Evolutionary conservation across 306 rosid genomes (phyloP).

Genomic region (Ziziphus jujuba): DNA sequence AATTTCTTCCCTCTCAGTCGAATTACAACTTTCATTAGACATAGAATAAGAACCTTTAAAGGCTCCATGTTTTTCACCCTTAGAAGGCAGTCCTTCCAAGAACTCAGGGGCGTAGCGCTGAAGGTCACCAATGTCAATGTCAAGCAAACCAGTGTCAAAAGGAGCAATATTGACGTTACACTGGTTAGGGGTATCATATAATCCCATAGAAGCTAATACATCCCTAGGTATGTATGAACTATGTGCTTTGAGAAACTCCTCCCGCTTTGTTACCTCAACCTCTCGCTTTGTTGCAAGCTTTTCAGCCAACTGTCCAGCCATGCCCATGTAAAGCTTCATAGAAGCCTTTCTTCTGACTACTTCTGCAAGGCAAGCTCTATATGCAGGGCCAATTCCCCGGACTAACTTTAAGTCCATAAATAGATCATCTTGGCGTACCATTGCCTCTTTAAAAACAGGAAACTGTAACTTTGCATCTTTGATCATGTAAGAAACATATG

Average conservation of each 20-base stretch:
- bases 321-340: slow-evolving; percentile 95
- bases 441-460: slow-evolving; percentile 96
- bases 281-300: slow-evolving; percentile 87
- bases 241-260: slow-evolving; percentile 71
- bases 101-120: slow-evolving; percentile 86
- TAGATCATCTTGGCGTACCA: slow-evolving; percentile 81
- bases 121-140: slow-evolving; percentile 84
- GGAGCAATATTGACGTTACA: slow-evolving; percentile 97
- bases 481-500: slow-evolving; percentile 71
- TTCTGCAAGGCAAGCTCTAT: slow-evolving; percentile 97
- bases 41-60: slow-evolving; percentile 51
- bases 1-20: slow-evolving; percentile 55
- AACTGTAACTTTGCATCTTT: slow-evolving; percentile 91
- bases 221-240: slow-evolving; percentile 75
- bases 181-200: slow-evolving; percentile 77
- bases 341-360: slow-evolving; percentile 92
- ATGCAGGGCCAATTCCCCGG: slow-evolving; percentile 80
- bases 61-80: slow-evolving; percentile 62
- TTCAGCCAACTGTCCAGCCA: slow-evolving; percentile 99
- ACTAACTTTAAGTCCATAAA: slow-evolving; percentile 78
- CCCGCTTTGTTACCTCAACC: slow-evolving; percentile 69
- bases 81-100: slow-evolving; percentile 58
- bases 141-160: slow-evolving; percentile 73
- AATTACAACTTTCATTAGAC: slow-evolving; percentile 56
- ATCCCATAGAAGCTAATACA: slow-evolving; percentile 80